Conservation (phyloP, 176 grass and related monocot species). For the Carex pumila region DNA sequence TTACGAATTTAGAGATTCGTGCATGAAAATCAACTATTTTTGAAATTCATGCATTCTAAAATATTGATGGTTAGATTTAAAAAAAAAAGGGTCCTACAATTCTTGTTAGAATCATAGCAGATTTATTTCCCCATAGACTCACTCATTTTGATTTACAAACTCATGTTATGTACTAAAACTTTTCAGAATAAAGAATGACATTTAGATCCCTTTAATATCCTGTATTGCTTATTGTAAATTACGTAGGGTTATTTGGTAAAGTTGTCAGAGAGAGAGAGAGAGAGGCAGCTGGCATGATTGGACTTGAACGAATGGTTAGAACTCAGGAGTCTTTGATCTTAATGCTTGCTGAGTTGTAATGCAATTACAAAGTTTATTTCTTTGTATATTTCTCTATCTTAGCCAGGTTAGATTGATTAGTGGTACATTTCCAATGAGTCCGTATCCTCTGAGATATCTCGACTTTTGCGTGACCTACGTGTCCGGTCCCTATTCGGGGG, state of each 20-base stretch:
- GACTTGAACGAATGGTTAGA: background rate
- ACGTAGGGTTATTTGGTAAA: background rate
- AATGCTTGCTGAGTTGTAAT: slow-evolving; percentile 20
- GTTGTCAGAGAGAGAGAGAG: background rate
- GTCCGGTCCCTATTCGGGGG: too few relatives aligned
- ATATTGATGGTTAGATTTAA: too few relatives aligned
- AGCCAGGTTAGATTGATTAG: background rate
- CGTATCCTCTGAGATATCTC: too few relatives aligned
- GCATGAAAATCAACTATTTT: too few relatives aligned
- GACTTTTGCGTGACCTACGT: too few relatives aligned
- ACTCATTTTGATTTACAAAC: background rate
- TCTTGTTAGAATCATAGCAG: too few relatives aligned
- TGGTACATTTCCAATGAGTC: background rate
- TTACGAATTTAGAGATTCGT: too few relatives aligned
- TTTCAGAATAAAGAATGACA: background rate
- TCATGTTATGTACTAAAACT: background rate
- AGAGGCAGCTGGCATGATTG: slow-evolving; percentile 12
- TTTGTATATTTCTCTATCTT: background rate
- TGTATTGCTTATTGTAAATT: background rate
- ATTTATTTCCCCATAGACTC: too few relatives aligned
- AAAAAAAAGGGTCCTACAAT: too few relatives aligned
- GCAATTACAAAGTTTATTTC: slow-evolving; percentile 2
- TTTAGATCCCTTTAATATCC: background rate
- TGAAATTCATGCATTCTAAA: too few relatives aligned
- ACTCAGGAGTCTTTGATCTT: background rate